phyloP scores from a whole-genome alignment of 2,329 filamentous ascomycete species.

The Fusarium anguioides region DNA sequence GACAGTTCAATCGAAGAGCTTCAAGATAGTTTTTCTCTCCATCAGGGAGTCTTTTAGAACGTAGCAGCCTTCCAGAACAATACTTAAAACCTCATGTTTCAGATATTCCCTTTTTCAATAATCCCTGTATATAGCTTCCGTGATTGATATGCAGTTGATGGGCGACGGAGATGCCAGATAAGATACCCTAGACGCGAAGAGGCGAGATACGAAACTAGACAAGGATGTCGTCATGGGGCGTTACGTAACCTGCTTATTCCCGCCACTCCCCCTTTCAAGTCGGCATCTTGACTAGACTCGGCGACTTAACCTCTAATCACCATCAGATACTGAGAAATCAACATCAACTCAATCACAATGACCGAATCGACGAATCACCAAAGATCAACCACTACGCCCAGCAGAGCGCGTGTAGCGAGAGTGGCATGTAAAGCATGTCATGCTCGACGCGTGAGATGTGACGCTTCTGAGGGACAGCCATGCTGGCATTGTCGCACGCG shows the following conservation, averaged over 20 bases:
- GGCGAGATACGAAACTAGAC: too few species aligned
- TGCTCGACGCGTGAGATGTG: conserved; percentile 35
- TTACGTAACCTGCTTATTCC: conserved; percentile 20
- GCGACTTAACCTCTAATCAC: conserved; percentile 6
- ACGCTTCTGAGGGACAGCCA: conserved; percentile 29
- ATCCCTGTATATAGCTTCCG: too few species aligned
- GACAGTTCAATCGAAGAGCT: too few species aligned
- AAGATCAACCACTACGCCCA: neutral
- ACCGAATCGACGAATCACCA: neutral
- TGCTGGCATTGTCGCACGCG: conserved; percentile 39
- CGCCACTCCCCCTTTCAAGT: neutral
- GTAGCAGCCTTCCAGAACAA: too few species aligned
- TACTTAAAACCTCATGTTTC: too few species aligned
- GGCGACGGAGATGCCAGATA: too few species aligned
- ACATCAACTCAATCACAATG: neutral
- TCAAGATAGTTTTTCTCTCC: too few species aligned
- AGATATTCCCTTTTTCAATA: too few species aligned
- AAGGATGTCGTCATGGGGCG: neutral
- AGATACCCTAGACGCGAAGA: too few species aligned
- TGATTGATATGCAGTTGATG: too few species aligned
- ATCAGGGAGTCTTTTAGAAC: too few species aligned
- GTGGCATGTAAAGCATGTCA: conserved; percentile 40
- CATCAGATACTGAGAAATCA: neutral
- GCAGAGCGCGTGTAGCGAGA: conserved; percentile 15
- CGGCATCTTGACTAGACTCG: conserved; percentile 23